Evolutionary conservation across 2,329 filamentous ascomycete genomes (phyloP).

Genomic region (Aspergillus thermomutatus): DNA sequence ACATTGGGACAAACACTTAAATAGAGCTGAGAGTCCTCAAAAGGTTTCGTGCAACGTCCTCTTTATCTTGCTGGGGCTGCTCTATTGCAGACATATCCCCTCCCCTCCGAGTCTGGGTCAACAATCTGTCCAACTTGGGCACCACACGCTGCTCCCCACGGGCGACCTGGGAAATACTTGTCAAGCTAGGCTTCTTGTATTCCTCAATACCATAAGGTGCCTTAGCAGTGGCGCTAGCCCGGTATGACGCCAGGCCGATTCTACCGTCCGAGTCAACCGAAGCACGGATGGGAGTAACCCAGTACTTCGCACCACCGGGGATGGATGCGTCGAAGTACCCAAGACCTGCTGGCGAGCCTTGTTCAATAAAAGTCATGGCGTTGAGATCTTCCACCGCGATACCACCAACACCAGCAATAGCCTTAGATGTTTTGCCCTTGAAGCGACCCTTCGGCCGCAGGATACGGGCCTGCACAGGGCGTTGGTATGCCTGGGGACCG

Average conservation of each 20-base stretch:
- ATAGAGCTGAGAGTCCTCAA: conserved; percentile 27
- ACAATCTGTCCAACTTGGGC: conserved; percentile 27
- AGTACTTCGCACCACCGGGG: conserved; percentile 52
- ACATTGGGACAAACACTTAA: conserved; percentile 4
- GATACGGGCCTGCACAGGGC: conserved; percentile 57
- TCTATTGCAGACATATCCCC: not conserved
- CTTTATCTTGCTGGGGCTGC: conserved; percentile 16
- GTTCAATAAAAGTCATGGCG: conserved; percentile 30
- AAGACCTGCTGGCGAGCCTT: conserved; percentile 40
- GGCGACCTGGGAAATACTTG: conserved; percentile 26
- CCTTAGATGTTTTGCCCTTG: conserved; percentile 30
- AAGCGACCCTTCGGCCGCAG: conserved; percentile 46
- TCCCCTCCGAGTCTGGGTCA: conserved; percentile 8
- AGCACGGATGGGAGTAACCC: conserved; percentile 48
- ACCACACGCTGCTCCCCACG: conserved; percentile 24
- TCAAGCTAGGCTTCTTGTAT: conserved; percentile 25
- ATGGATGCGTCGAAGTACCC: conserved; percentile 43
- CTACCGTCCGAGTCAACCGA: conserved; percentile 44
- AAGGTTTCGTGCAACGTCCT: conserved; percentile 31
- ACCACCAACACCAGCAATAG: conserved; percentile 41
- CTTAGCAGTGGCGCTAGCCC: conserved; percentile 31
- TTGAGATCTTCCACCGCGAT: conserved; percentile 39
- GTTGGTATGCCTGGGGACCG: conserved; percentile 53
- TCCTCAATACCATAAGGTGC: conserved; percentile 37
- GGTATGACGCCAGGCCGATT: conserved; percentile 37